Percentiles rank a stretch among this genome's conserved stretches.
Evolutionary conservation across 1,284 basidiomycete species (phyloP).

Genomic region (Ceraceosorus guamensis): DNA sequence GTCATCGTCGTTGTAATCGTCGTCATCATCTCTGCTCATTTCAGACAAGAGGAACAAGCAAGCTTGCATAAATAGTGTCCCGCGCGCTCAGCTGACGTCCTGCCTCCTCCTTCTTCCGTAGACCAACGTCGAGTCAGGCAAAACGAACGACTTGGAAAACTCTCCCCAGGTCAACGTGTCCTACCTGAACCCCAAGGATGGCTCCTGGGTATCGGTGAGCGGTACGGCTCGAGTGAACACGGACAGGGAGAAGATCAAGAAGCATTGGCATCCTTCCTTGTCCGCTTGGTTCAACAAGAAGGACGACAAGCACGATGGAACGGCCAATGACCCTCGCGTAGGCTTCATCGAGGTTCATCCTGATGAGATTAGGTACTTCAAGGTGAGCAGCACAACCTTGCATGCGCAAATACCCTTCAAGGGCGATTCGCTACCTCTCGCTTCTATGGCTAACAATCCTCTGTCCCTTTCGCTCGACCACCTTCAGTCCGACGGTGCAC

Average conservation of each 20-base stretch:
- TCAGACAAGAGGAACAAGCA: no score
- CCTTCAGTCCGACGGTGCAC: conserved; percentile 34
- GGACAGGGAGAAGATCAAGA: conserved; percentile 34
- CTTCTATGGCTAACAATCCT: not conserved
- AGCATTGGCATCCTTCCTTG: conserved; percentile 29
- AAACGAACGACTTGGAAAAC: conserved; percentile 32
- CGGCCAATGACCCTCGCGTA: conserved; percentile 71
- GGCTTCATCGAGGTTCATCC: conserved; percentile 73
- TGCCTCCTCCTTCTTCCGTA: conserved; percentile 24
- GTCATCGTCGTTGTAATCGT: not conserved
- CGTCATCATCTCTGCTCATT: not conserved
- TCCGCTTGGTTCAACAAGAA: conserved; percentile 75
- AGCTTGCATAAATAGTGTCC: no score
- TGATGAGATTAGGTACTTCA: conserved; percentile 53
- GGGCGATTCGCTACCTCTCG: no score
- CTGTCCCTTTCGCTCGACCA: not conserved
- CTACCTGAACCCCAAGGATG: conserved; percentile 65
- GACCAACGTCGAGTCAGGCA: conserved; percentile 37
- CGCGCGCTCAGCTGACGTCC: not conserved
- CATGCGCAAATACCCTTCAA: no score
- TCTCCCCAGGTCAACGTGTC: conserved; percentile 33
- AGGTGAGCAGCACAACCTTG: not conserved
- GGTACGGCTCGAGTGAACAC: conserved; percentile 60
- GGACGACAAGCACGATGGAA: conserved; percentile 78
- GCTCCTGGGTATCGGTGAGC: conserved; percentile 76